Conservation (phyloP, 164 flowering plant species). For the Dillenia suffruticosa region DNA sequence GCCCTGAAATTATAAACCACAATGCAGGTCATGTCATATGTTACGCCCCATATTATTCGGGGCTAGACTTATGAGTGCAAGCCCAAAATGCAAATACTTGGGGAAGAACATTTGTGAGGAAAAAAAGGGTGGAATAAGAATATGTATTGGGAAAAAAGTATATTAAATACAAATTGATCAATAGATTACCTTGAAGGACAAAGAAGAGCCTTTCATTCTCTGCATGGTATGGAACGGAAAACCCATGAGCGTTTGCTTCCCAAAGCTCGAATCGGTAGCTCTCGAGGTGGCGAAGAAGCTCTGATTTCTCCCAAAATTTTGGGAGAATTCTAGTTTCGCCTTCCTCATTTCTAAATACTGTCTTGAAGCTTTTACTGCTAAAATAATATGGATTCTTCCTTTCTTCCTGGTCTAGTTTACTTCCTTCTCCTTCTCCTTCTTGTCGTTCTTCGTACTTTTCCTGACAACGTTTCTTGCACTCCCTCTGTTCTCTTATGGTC, state of each 20-base stretch:
- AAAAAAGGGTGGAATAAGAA: too few relatives aligned
- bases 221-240: constrained; percentile 31
- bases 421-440: not conserved
- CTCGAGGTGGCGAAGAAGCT: constrained; percentile 28
- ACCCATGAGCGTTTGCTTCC: constrained; percentile 25
- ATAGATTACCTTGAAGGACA: constrained; percentile 20
- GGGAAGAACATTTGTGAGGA: too few relatives aligned
- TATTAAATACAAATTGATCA: too few relatives aligned
- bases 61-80: too few relatives aligned
- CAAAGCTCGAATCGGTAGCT: constrained; percentile 21
- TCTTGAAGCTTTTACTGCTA: constrained; percentile 12
- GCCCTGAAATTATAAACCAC: too few relatives aligned
- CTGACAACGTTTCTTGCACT: too few relatives aligned
- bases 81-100: not conserved
- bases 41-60: too few relatives aligned
- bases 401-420: not conserved
- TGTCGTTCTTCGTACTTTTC: too few relatives aligned
- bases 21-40: too few relatives aligned
- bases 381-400: constrained; percentile 33
- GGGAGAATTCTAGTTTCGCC: constrained; percentile 22
- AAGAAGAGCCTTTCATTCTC: constrained; percentile 28
- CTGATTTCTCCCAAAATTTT: constrained; percentile 25
- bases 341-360: constrained; percentile 9
- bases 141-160: too few relatives aligned
- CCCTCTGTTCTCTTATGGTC: too few relatives aligned